Conservation (phyloP, 169 alveolate species). For the Plasmodium fragile region DNA sequence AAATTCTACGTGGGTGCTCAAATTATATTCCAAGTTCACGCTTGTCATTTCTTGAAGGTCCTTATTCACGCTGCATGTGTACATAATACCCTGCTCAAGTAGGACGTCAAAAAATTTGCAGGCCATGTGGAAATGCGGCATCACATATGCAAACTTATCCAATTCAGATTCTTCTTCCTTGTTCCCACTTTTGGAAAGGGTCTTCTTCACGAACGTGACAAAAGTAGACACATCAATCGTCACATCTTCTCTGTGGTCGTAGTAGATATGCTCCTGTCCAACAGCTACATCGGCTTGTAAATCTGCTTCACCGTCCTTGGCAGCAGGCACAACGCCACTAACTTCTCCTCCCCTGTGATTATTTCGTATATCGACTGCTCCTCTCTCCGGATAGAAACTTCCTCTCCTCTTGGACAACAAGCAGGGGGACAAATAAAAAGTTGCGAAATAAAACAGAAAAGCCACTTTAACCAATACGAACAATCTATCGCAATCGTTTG, state of each 20-base stretch:
- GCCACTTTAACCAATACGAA: conserved; percentile 20
- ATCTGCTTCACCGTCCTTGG: background rate
- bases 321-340: background rate
- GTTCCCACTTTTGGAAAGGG: background rate
- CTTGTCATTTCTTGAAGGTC: background rate
- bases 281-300: background rate
- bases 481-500: background rate
- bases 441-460: conserved; percentile 25
- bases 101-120: conserved; percentile 2
- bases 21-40: background rate
- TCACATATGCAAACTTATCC: conserved; percentile 4
- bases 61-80: conserved; percentile 1
- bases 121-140: background rate
- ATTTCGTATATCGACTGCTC: background rate
- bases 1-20: conserved; percentile 11
- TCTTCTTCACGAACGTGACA: background rate
- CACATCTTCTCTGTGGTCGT: background rate
- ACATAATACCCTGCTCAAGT: conserved; percentile 24
- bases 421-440: conserved; percentile 23
- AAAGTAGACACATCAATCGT: background rate
- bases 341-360: background rate
- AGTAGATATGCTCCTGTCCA: background rate
- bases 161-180: background rate
- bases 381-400: background rate
- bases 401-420: background rate